Evolutionary conservation across 2,329 filamentous ascomycete genomes (phyloP), one percentile per base, ranked within the genome.

Genomic region (Plenodomus lindquistii): DNA sequence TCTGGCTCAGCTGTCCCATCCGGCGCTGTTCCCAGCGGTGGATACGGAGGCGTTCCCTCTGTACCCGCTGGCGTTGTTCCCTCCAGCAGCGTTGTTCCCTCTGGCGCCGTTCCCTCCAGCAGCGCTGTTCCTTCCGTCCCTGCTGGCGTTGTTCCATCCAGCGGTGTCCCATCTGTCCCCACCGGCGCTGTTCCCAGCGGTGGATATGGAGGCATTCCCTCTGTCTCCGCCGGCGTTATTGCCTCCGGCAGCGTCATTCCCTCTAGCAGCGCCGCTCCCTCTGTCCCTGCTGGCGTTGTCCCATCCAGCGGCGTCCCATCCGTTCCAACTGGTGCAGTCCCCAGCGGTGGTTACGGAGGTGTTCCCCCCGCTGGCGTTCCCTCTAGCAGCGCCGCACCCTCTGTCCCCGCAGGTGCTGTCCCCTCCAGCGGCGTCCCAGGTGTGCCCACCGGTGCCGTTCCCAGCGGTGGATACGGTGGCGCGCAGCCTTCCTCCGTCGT

Each of bases 271-370:
- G n/a, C n/a, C n/a, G n/a, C 9, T n/a, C 9, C 27, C n/a, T 34
- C 34, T 17, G 17, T 16, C 27, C n/a, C n/a, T n/a, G 49, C n/a
- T n/a, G n/a, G n/a, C n/a, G n/a, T n/a, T n/a, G n/a, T n/a, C n/a
- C n/a, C n/a, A n/a, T n/a, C n/a, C 22, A 31, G 48, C 13, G n/a
- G n/a, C n/a, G n/a, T n/a, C n/a, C 35, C 16, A 18, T 13, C 54
- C 57, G 34, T 68, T 66, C 27, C 58, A 36, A 67, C 66, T 31
- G 62, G 48, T 44, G 48, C 21, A n/a, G 22, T 31, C 35, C 44
- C 44, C 27, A 17, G 8, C 10, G 46, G 41, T 17, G 29, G 38
- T 20, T 42, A 43, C 40, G 45, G 37, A n/a, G 40, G 24, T 21
- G 27, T 31, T 15, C 27, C 18, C 35, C 40, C 40, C 22, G 27